Evolutionary conservation across 2,329 filamentous ascomycete genomes (phyloP).

Genomic region (Alternaria rosae): DNA sequence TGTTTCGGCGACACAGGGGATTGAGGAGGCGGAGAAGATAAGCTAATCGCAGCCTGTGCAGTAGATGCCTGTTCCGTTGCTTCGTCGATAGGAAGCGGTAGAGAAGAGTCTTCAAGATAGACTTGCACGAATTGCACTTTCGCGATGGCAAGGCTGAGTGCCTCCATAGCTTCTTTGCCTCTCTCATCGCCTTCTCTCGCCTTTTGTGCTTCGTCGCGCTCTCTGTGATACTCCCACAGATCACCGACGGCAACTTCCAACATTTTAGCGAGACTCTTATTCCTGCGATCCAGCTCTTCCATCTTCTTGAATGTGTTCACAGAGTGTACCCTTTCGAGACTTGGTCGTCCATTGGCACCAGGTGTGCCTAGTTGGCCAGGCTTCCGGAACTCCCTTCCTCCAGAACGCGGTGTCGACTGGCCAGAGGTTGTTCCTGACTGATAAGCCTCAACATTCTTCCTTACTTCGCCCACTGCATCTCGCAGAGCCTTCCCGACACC

Average conservation of each 20-base stretch:
- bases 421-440: constrained; percentile 53
- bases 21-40: constrained; percentile 26
- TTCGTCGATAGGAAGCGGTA: constrained; percentile 54
- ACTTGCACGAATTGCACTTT: constrained; percentile 61
- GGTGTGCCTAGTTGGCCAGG: constrained; percentile 36
- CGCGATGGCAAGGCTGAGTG: constrained; percentile 57
- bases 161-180: constrained; percentile 48
- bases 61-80: constrained; percentile 35
- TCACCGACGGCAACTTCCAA: constrained; percentile 71
- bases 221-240: constrained; percentile 67
- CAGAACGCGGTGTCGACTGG: constrained; percentile 42
- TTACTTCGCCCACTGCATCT: constrained; percentile 81
- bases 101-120: constrained; percentile 56
- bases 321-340: constrained; percentile 30
- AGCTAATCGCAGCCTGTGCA: constrained; percentile 27
- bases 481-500: constrained; percentile 82
- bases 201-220: constrained; percentile 53
- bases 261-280: constrained; percentile 71
- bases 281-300: constrained; percentile 67
- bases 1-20: constrained; percentile 27
- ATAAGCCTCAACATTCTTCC: constrained; percentile 74
- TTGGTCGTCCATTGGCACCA: constrained; percentile 23
- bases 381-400: constrained; percentile 46
- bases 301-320: constrained; percentile 38
- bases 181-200: constrained; percentile 35